A percentile compares a stretch with the other conserved stretches of the same genome.
Conservation (phyloP, 2,329 filamentous ascomycete genomes). For the Rhynchosporium graminicola region DNA sequence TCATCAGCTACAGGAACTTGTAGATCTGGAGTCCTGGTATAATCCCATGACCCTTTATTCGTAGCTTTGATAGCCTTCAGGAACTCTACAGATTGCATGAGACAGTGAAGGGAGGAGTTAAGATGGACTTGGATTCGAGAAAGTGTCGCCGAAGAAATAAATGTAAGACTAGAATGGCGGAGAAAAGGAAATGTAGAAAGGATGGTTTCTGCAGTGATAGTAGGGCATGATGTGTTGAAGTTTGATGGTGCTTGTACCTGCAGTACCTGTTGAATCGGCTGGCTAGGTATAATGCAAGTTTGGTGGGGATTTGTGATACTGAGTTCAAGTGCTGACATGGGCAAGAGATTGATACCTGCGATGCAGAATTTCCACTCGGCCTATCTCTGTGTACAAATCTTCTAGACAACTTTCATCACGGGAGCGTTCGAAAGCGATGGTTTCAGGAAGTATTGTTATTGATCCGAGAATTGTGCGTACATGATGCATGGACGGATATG, state of each 20-base stretch:
- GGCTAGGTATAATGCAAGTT: slow-evolving; percentile 34
- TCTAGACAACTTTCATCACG: no score
- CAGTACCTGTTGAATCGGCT: slow-evolving; percentile 37
- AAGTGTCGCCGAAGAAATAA: slow-evolving; percentile 44
- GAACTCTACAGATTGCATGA: slow-evolving; percentile 37
- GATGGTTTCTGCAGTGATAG: slow-evolving; percentile 28
- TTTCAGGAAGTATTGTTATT: no score
- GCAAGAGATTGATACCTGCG: slow-evolving; percentile 40
- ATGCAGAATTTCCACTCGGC: no score
- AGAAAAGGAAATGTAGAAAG: slow-evolving; percentile 39
- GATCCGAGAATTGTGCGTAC: no score
- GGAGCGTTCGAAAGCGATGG: no score
- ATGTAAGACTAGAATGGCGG: slow-evolving; percentile 40
- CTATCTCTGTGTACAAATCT: no score
- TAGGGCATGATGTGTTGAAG: slow-evolving; percentile 37
- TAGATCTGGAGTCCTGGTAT: slow-evolving; percentile 35
- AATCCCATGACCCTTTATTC: slow-evolving; percentile 29
- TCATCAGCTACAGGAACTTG: slow-evolving; percentile 27
- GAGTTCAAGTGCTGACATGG: slow-evolving; percentile 41
- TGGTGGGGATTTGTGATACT: slow-evolving; percentile 33
- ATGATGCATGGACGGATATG: no score
- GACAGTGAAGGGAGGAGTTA: slow-evolving; percentile 35
- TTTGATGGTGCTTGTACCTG: slow-evolving; percentile 38
- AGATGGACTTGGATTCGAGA: slow-evolving; percentile 39
- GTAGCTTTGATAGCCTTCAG: slow-evolving; percentile 37